These are phyloP conservation scores for Trebouxia sp. DNA, from an alignment of 139 green algal genomes.

Conservation along the genomic window DNA sequence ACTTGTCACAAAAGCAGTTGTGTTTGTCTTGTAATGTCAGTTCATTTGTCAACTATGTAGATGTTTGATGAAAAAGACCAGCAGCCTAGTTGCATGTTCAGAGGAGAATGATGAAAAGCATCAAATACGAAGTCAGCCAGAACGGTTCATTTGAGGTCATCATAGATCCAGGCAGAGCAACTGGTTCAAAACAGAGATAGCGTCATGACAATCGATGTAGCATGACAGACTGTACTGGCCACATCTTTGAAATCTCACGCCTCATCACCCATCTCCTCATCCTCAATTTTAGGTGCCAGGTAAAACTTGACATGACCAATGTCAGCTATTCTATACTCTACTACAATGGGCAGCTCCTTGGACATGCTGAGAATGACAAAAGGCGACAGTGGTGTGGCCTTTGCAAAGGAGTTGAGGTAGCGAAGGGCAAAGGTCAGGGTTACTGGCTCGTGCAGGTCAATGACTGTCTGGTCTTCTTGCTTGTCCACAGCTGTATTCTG, in stretches of 20 bases:
- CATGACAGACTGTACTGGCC: too few species aligned
- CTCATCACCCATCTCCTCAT: constrained; percentile 64
- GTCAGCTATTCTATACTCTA: constrained; percentile 90
- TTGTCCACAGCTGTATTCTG: constrained; percentile 74
- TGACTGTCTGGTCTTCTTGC: constrained; percentile 80
- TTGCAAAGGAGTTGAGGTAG: constrained; percentile 98
- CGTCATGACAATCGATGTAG: too few species aligned
- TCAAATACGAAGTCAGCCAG: too few species aligned
- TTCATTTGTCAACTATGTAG: too few species aligned
- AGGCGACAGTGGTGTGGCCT: constrained; percentile 71
- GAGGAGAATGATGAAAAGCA: too few species aligned
- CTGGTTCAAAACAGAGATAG: too few species aligned
- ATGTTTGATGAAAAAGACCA: too few species aligned
- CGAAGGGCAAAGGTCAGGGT: constrained; percentile 94
- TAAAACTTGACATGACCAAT: constrained; percentile 84
- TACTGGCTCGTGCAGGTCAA: constrained; percentile 93
- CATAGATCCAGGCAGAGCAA: too few species aligned
- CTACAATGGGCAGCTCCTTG: constrained; percentile 91
- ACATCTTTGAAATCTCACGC: constrained; percentile 7
- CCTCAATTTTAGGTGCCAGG: constrained; percentile 88
- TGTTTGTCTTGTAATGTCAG: too few species aligned
- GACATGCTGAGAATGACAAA: constrained; percentile 81
- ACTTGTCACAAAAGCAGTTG: too few species aligned
- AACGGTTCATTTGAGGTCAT: too few species aligned
- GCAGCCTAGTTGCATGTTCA: too few species aligned